A percentile compares a stretch with the other conserved stretches of the same genome.
Conservation (phyloP, 2,329 filamentous ascomycete species). For the Sclerotinia borealis region DNA sequence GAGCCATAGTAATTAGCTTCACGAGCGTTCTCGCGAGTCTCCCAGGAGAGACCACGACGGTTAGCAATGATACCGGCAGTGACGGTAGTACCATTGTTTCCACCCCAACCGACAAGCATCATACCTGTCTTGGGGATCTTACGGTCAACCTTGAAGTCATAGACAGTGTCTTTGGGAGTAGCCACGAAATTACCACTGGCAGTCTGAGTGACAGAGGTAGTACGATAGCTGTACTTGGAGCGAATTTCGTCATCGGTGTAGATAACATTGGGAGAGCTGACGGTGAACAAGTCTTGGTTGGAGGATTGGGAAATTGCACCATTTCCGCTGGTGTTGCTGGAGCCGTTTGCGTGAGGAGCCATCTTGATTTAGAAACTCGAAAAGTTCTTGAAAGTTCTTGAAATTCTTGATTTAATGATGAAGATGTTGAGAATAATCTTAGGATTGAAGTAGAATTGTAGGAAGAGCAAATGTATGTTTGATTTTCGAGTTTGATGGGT, state of each 20-base stretch:
- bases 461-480: slow-evolving; percentile 17
- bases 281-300: slow-evolving; percentile 66
- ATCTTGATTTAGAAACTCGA: slow-evolving; percentile 46
- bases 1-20: slow-evolving; percentile 97
- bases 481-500: slow-evolving; percentile 21
- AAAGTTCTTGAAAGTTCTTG: slow-evolving; percentile 11
- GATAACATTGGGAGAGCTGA: slow-evolving; percentile 85
- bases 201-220: slow-evolving; percentile 68
- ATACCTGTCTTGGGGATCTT: slow-evolving; percentile 88
- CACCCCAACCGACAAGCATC: slow-evolving; percentile 97
- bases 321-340: slow-evolving; percentile 56
- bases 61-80: slow-evolving; percentile 97
- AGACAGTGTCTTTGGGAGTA: slow-evolving; percentile 79
- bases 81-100: slow-evolving; percentile 96
- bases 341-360: slow-evolving; percentile 82
- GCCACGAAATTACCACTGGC: slow-evolving; percentile 74
- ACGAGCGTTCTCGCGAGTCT: slow-evolving; percentile 82
- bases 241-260: slow-evolving; percentile 86
- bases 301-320: slow-evolving; percentile 36
- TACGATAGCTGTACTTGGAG: slow-evolving; percentile 95
- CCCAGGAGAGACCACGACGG: slow-evolving; percentile 78
- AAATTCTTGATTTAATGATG: slow-evolving; percentile 9
- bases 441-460: slow-evolving; percentile 12
- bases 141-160: slow-evolving; percentile 97
- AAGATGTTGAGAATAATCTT: slow-evolving; percentile 2